Base-by-base conservation (phyloP, 257 asterid species). In the Ajuga chamaepitys region DNA sequence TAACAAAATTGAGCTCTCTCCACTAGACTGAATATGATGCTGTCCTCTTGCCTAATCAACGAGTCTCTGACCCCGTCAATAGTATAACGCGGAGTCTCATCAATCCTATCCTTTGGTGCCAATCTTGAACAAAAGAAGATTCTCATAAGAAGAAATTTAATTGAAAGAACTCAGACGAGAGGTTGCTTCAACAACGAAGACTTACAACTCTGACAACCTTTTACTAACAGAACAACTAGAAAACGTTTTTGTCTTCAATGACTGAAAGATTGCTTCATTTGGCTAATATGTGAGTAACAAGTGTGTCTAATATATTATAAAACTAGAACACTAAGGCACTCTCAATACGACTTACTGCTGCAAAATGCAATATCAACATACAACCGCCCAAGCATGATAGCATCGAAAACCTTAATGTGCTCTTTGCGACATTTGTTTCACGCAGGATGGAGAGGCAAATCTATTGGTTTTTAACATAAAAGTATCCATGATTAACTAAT, bases 1-100 rank as follows among this genome's bases (percentile, higher is more conserved):
- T 79, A 88, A 72, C 89, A 82, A 66, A 78, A 90, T 48, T 94
- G 99, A 65, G 97, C 91, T 77, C 99, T 82, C 85, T 94, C 97
- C 66, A 90, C 86, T 12, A 93, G 89, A 67, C 84, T 70, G 73
- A 86, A 93, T 64, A 93, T 93, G 60, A 94, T 93, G 81, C 95
- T 90, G 57, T 93, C 99, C 82, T 93, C 97, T 71, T 89, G 99
- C 46, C 86, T 81, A 18, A 93, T 94, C 66, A 94, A 82, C 2
- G 95, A 90, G 78, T 53, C 82, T 71, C 99, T 75, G 54, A 94
- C 86, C 44, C 96, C 99, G 4, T 90, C 96, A 24, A 94, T 95
- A 53, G 99, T 86, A 70, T 86, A 86, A 66, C 89, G 77, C 66
- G 83, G 76, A 2, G 86, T 80, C 81, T 86, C 97, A 37, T 94